A percentile compares a stretch with the other conserved stretches of the same genome.
Conservation (phyloP, 139 green algal species). For the Diplosphaera chodatii region DNA sequence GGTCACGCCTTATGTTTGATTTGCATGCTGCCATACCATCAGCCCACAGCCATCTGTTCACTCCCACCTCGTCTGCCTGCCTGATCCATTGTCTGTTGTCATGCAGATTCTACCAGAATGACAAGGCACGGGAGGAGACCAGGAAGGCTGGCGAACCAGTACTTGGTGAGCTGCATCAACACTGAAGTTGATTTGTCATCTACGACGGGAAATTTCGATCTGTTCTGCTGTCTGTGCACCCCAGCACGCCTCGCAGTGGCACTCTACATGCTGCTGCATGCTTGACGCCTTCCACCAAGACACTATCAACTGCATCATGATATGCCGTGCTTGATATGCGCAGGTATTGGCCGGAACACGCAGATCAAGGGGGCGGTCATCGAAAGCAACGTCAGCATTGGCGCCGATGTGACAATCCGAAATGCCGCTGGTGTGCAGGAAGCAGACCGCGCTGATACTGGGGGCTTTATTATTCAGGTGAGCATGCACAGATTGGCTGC, state of each 20-base stretch:
- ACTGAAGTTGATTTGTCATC: no score
- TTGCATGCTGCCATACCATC: no score
- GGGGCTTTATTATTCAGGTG: slow-evolving; percentile 61
- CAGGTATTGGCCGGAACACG: slow-evolving; percentile 6
- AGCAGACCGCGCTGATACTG: slow-evolving; percentile 31
- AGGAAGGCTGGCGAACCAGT: slow-evolving; percentile 15
- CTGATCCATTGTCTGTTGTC: neutral
- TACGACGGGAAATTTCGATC: no score
- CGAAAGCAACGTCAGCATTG: slow-evolving; percentile 71
- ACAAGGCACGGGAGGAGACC: slow-evolving; percentile 11
- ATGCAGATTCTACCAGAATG: slow-evolving; percentile 47
- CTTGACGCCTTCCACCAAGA: no score
- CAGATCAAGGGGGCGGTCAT: slow-evolving; percentile 47
- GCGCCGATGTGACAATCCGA: slow-evolving; percentile 47
- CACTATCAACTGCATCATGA: no score
- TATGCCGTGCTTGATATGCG: neutral
- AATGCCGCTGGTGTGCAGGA: slow-evolving; percentile 67
- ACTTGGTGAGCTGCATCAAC: slow-evolving; percentile 11
- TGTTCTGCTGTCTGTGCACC: no score
- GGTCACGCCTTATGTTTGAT: no score
- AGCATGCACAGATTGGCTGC: no score
- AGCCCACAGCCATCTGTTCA: no score
- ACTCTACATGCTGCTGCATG: no score
- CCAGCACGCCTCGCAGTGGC: no score
- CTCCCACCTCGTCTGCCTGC: no score